Percentiles rank a stretch among this genome's conserved stretches.
Evolutionary conservation across 495 filamentous ascomycete genomes (phyloP).

Genomic region (Tuber melanosporum): DNA sequence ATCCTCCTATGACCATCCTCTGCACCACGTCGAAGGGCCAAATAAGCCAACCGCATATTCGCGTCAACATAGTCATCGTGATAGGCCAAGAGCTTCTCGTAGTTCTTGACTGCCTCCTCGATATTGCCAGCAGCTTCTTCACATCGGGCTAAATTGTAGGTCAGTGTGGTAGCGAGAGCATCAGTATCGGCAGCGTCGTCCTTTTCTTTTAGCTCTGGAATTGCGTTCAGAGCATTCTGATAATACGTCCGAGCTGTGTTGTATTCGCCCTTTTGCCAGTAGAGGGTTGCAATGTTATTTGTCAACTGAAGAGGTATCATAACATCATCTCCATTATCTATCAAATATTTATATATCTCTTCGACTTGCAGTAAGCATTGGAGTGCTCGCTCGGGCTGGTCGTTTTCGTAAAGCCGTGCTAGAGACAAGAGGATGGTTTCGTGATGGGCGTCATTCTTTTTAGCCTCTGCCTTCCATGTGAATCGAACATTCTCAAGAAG

Average conservation of each 20-base stretch:
- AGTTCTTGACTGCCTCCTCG: slow-evolving; percentile 78
- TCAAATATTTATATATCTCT: slow-evolving; percentile 48
- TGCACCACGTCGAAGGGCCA: slow-evolving; percentile 74
- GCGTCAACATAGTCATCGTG: slow-evolving; percentile 91
- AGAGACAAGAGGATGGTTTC: slow-evolving; percentile 87
- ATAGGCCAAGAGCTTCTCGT: slow-evolving; percentile 71
- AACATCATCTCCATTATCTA: slow-evolving; percentile 58
- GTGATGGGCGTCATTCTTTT: slow-evolving; percentile 71
- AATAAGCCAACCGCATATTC: slow-evolving; percentile 76
- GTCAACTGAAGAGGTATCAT: slow-evolving; percentile 79
- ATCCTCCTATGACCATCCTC: slow-evolving; percentile 82
- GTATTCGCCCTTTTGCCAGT: slow-evolving; percentile 78
- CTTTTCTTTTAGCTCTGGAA: slow-evolving; percentile 64
- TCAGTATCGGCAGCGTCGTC: slow-evolving; percentile 71
- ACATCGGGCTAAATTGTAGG: slow-evolving; percentile 92
- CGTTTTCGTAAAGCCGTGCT: slow-evolving; percentile 78
- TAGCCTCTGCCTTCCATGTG: slow-evolving; percentile 79
- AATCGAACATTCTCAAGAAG: slow-evolving; percentile 76
- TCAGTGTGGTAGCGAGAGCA: slow-evolving; percentile 84
- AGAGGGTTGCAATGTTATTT: slow-evolving; percentile 94
- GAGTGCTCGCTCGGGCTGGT: slow-evolving; percentile 79
- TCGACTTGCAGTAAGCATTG: slow-evolving; percentile 86
- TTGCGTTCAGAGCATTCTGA: slow-evolving; percentile 69
- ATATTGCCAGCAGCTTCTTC: slow-evolving; percentile 77
- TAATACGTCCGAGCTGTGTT: slow-evolving; percentile 77